Percentiles rank a stretch among this genome's conserved stretches.
Evolutionary conservation across 2,329 filamentous ascomycete genomes (phyloP).

Genomic region (Claviceps sp.): DNA sequence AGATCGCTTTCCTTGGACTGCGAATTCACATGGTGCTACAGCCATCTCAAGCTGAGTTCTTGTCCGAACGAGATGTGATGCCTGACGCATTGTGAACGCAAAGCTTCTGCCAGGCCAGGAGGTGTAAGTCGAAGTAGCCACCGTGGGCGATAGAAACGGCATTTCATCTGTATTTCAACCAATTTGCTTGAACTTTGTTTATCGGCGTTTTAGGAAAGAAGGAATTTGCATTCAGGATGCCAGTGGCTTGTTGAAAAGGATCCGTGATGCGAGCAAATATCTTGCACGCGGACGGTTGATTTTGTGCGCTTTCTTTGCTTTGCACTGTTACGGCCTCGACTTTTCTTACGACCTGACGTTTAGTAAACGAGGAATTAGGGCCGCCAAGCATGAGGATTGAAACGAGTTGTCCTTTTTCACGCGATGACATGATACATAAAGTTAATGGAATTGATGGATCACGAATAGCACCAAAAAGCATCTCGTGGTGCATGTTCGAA

Average conservation of each 20-base stretch:
- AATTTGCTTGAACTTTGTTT: neutral
- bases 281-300: neutral
- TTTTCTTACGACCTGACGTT: constrained; percentile 8
- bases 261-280: neutral
- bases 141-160: neutral
- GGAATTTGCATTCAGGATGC: neutral
- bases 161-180: neutral
- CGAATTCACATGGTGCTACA: constrained; percentile 35
- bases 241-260: neutral
- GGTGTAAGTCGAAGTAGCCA: neutral
- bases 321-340: constrained; percentile 6
- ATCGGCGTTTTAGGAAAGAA: constrained; percentile 1
- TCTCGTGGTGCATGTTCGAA: too few species aligned
- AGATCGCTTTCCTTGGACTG: constrained; percentile 33
- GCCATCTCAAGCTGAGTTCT: constrained; percentile 28
- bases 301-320: neutral
- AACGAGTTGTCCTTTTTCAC: too few species aligned
- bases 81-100: neutral
- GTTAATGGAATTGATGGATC: too few species aligned
- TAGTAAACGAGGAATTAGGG: too few species aligned
- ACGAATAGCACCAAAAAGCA: too few species aligned
- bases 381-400: too few species aligned
- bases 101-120: neutral
- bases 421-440: too few species aligned
- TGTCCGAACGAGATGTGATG: neutral